Base-by-base conservation (phyloP, 805 yeast species). In the Scheffersomyces ergatensis region DNA sequence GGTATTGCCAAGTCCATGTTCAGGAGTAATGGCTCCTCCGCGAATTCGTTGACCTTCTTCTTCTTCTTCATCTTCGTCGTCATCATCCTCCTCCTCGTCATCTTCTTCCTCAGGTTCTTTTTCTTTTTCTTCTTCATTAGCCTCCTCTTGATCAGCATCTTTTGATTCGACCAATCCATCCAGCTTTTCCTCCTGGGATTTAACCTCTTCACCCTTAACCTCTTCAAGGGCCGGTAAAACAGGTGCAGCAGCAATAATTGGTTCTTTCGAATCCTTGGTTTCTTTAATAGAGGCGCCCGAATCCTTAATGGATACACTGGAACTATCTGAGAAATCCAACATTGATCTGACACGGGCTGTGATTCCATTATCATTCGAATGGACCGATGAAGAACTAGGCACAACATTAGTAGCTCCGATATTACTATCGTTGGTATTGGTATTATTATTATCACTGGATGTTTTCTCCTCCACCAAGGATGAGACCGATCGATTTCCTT, bases 271-370 rank as follows among this genome's bases (percentile, higher is more conserved):
- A n/a, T n/a, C n/a, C n/a, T n/a, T n/a, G n/a, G n/a, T n/a, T n/a
- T n/a, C n/a, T n/a, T n/a, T n/a, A n/a, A n/a, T n/a, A n/a, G n/a
- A n/a, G n/a, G n/a, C n/a, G n/a, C n/a, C n/a, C n/a, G n/a, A n/a
- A 14, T 15, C 26, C 6, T 33, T 20, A 7, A 23, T 23, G 5
- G 34, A 13, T 9, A 38, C 29, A 20, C 16, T 30, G 5, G 15
- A 23, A 26, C 17, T n/a, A 18, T 36, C 37, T 36, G 27, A 17
- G 20, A 54, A 36, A 37, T 62, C 66, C 29, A 62, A 52, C 68
- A 62, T 62, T n/a, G 68, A 63, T 32, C 51, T 51, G 7, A 56
- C 54, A 37, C 49, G 50, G 9, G 54, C 5, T 6, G 17, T 29
- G 11, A 29, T 5, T 14, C 7, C 5, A 14, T 48, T 5, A 15